These are phyloP conservation scores for Neurospora discreta DNA, from an alignment of 495 filamentous ascomycete genomes.

Conservation along the genomic window DNA sequence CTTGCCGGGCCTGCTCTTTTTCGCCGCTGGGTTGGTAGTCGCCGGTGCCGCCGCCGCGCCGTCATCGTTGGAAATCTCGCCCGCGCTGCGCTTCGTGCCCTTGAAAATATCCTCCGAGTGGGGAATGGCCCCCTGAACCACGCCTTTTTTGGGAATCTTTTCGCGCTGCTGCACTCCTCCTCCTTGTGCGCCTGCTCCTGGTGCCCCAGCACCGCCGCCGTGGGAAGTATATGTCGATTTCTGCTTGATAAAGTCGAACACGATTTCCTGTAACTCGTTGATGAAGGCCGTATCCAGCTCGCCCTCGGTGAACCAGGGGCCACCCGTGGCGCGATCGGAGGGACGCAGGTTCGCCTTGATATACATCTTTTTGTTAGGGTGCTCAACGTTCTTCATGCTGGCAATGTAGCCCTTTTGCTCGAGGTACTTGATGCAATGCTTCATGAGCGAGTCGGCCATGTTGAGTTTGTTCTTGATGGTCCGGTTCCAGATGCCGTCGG, in stretches of 20 bases:
- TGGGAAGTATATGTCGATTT: constrained; percentile 49
- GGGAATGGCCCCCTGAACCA: constrained; percentile 24
- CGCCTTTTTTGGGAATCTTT: constrained; percentile 31
- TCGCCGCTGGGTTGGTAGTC: constrained; percentile 18
- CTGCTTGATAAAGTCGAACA: constrained; percentile 60
- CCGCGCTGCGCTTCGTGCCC: constrained; percentile 32
- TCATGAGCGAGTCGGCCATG: constrained; percentile 66
- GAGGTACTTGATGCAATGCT: constrained; percentile 64
- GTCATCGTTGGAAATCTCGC: constrained; percentile 35
- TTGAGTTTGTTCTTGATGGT: constrained; percentile 63
- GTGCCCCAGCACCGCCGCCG: background rate
- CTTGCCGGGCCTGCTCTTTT: constrained; percentile 5
- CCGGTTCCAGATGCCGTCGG: constrained; percentile 80
- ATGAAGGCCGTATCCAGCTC: constrained; percentile 77
- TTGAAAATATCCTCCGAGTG: constrained; percentile 17
- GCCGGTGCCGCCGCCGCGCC: background rate
- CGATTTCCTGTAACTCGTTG: constrained; percentile 49
- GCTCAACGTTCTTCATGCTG: constrained; percentile 52
- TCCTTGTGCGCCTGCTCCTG: constrained; percentile 14
- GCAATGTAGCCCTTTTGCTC: constrained; percentile 48
- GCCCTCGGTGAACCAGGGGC: constrained; percentile 82
- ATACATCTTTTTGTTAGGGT: constrained; percentile 62
- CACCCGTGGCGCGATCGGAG: constrained; percentile 79
- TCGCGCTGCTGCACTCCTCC: constrained; percentile 11
- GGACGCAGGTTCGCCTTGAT: constrained; percentile 72